phyloP scores from a whole-genome alignment of 1,284 basidiomycete species.

The Irpex rosettiformis region DNA sequence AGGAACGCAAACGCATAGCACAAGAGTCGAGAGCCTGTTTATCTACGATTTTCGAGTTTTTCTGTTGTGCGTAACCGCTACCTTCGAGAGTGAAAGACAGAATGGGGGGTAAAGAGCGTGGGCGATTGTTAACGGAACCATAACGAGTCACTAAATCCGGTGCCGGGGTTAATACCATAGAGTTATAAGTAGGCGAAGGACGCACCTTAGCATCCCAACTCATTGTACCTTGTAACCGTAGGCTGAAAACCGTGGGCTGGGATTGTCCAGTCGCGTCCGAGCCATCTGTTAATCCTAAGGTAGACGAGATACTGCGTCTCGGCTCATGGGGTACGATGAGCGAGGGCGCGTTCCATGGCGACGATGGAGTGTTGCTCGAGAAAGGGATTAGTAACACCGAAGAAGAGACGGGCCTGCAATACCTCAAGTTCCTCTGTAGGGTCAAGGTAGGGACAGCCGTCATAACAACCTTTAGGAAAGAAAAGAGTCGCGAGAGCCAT shows the following conservation, averaged over 20 bases:
- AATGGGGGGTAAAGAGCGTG: too few species aligned
- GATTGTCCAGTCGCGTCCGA: neutral
- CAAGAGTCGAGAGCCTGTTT: too few species aligned
- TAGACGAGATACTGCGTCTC: neutral
- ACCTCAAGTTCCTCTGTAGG: neutral
- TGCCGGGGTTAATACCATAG: too few species aligned
- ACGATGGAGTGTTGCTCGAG: neutral
- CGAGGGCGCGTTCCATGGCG: neutral
- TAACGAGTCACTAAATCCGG: too few species aligned
- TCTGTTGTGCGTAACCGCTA: too few species aligned
- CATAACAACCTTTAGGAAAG: neutral
- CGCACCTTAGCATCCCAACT: neutral
- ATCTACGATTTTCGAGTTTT: too few species aligned
- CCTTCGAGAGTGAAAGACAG: too few species aligned
- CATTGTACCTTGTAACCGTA: neutral
- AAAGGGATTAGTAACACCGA: neutral
- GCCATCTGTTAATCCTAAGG: neutral
- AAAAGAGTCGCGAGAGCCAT: neutral
- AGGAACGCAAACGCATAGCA: too few species aligned
- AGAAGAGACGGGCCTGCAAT: neutral
- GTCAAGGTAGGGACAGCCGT: neutral
- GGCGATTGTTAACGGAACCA: too few species aligned
- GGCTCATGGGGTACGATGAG: neutral
- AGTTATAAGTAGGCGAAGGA: too few species aligned
- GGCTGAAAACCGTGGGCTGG: neutral